phyloP scores from a whole-genome alignment of 176 grass and related monocot species.

The maize (Zea mays) region DNA sequence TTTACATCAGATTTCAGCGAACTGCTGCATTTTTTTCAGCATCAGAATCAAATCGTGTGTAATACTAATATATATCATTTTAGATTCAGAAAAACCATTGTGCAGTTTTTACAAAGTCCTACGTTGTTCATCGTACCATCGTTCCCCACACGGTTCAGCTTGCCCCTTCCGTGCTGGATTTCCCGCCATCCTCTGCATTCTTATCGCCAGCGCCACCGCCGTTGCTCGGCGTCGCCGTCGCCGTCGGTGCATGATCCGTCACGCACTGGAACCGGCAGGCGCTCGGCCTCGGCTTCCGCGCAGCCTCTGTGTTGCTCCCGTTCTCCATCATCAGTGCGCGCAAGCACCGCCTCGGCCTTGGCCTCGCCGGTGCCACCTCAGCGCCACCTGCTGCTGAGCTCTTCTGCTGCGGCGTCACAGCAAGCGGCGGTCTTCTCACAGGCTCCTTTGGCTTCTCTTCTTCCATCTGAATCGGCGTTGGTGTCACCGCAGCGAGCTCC shows the following conservation, averaged over 20 bases:
- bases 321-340: slow-evolving; percentile 79
- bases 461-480: neutral
- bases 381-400: neutral
- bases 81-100: too few relatives aligned
- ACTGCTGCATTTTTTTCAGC: too few relatives aligned
- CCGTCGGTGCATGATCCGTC: slow-evolving; percentile 29
- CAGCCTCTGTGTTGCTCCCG: slow-evolving; percentile 53
- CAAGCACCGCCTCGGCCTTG: slow-evolving; percentile 68
- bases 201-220: neutral
- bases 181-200: slow-evolving; percentile 30
- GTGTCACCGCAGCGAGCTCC: neutral
- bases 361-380: neutral
- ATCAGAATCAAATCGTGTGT: too few relatives aligned
- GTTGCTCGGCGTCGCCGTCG: neutral
- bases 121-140: too few relatives aligned
- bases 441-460: slow-evolving; percentile 15
- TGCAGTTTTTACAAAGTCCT: too few relatives aligned
- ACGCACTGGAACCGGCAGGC: slow-evolving; percentile 69
- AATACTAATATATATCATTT: too few relatives aligned
- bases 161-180: slow-evolving; percentile 7
- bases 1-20: too few relatives aligned
- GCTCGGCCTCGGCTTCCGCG: slow-evolving; percentile 44
- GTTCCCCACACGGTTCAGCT: neutral
- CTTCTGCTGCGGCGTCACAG: slow-evolving; percentile 1
- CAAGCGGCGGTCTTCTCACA: neutral